These are phyloP conservation scores for Microcyclosporella mali DNA, from an alignment of 2,329 filamentous ascomycete species.

Conservation along the genomic window DNA sequence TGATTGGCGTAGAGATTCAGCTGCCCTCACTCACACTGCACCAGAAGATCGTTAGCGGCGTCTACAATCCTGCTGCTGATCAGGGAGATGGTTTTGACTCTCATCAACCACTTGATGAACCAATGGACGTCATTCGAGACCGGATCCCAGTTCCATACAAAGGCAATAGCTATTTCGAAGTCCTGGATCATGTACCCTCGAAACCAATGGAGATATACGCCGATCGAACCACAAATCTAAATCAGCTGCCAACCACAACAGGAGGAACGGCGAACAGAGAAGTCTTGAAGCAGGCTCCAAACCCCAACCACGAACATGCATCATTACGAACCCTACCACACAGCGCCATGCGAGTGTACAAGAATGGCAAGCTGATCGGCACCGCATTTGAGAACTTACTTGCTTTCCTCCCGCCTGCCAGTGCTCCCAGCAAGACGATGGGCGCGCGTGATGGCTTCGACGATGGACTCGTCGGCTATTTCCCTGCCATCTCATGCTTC, in stretches of 20 bases:
- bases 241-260: constrained; percentile 56
- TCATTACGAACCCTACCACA: constrained; percentile 81
- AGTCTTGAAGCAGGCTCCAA: constrained; percentile 53
- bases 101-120: constrained; percentile 39
- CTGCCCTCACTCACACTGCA: constrained; percentile 81
- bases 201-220: constrained; percentile 72
- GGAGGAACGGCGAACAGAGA: constrained; percentile 36
- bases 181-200: constrained; percentile 78
- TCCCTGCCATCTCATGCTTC: constrained; percentile 88
- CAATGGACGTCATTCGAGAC: constrained; percentile 83
- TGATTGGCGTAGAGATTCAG: constrained; percentile 88
- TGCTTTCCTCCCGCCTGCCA: constrained; percentile 86
- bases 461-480: constrained; percentile 92
- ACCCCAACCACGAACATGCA: constrained; percentile 64
- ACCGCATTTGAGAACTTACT: constrained; percentile 83
- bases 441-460: constrained; percentile 79
- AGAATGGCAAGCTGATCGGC: constrained; percentile 81
- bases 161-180: constrained; percentile 87
- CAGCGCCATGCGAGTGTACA: constrained; percentile 82
- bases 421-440: constrained; percentile 62
- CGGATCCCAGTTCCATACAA: constrained; percentile 93
- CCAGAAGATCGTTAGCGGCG: constrained; percentile 77
- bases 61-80: constrained; percentile 82
- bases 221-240: constrained; percentile 42
- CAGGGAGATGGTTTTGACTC: constrained; percentile 49